phyloP scores from a whole-genome alignment of 108 stramenopile genomes.

The Licmophora abbreviata region DNA sequence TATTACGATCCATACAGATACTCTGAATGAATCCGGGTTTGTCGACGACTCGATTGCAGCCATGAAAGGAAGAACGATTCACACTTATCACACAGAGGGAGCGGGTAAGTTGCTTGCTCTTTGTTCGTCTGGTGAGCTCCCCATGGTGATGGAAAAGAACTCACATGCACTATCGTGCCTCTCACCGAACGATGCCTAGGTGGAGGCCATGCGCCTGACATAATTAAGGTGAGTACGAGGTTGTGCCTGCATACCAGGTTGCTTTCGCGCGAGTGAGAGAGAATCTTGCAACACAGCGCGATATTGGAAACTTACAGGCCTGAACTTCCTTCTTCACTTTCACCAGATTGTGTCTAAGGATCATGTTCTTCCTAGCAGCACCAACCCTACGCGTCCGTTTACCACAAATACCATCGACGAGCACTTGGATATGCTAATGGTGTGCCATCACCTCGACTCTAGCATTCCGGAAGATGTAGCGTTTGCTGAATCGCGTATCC shows the following conservation, averaged over 20 bases:
- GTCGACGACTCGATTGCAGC: constrained; percentile 91
- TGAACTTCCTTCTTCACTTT: too few relatives aligned
- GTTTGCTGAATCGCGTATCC: constrained; percentile 93
- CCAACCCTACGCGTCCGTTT: constrained; percentile 95
- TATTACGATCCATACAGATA: constrained; percentile 98
- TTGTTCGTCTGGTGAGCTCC: neutral
- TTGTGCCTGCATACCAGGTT: too few relatives aligned
- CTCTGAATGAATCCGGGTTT: constrained; percentile 93
- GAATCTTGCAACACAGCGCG: too few relatives aligned
- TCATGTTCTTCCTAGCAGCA: constrained; percentile 88
- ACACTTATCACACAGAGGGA: constrained; percentile 92
- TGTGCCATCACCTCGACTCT: constrained; percentile 88
- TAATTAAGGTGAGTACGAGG: too few relatives aligned
- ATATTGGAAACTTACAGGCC: too few relatives aligned
- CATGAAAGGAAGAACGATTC: constrained; percentile 93
- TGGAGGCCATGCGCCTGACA: constrained; percentile 97
- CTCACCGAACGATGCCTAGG: constrained; percentile 49
- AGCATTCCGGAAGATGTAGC: constrained; percentile 94
- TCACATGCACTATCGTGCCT: neutral
- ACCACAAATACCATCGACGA: constrained; percentile 97
- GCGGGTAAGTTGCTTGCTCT: neutral
- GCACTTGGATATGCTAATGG: constrained; percentile 99
- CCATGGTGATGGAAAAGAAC: neutral
- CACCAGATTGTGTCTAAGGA: constrained; percentile 89
- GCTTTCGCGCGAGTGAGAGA: too few relatives aligned